A percentile compares a stretch with the other conserved stretches of the same genome.
Conservation (phyloP, 306 rosid species). For the Sindora glabra region DNA sequence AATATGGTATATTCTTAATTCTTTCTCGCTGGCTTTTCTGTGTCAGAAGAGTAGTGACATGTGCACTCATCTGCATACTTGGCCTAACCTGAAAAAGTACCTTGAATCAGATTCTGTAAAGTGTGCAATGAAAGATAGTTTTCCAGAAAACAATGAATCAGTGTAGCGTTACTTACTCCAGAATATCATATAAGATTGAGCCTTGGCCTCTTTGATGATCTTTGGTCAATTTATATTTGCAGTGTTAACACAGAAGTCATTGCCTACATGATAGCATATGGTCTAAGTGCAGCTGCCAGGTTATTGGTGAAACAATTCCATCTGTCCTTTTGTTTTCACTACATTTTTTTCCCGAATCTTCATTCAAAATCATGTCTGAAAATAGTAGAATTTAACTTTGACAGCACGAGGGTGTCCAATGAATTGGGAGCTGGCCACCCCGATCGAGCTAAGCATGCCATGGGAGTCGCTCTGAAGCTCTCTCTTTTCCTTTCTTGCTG, state of each 20-base stretch:
- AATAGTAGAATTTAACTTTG: background rate
- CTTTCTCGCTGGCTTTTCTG: background rate
- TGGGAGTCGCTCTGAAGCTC: conserved; percentile 62
- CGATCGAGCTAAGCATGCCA: conserved; percentile 53
- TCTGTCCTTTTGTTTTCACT: background rate
- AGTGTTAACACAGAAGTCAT: conserved; percentile 65
- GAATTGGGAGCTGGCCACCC: conserved; percentile 77
- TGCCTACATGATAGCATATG: conserved; percentile 61
- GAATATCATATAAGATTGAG: background rate
- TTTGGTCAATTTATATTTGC: background rate
- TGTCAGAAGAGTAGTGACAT: no score
- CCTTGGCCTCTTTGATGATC: background rate
- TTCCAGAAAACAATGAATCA: no score
- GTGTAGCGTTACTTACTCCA: no score
- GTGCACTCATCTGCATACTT: no score
- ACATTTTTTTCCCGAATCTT: background rate
- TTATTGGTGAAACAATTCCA: conserved; percentile 9
- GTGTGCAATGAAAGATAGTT: no score
- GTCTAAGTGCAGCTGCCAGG: conserved; percentile 89
- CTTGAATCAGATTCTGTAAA: no score
- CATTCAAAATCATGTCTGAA: background rate
- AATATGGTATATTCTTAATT: conserved; percentile 49
- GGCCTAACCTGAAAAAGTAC: no score
- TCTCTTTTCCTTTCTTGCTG: conserved; percentile 46
- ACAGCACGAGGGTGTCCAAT: conserved; percentile 81